These are phyloP conservation scores for Skeletonema marinoi DNA, from an alignment of 108 stramenopile genomes.

Conservation along the genomic window DNA sequence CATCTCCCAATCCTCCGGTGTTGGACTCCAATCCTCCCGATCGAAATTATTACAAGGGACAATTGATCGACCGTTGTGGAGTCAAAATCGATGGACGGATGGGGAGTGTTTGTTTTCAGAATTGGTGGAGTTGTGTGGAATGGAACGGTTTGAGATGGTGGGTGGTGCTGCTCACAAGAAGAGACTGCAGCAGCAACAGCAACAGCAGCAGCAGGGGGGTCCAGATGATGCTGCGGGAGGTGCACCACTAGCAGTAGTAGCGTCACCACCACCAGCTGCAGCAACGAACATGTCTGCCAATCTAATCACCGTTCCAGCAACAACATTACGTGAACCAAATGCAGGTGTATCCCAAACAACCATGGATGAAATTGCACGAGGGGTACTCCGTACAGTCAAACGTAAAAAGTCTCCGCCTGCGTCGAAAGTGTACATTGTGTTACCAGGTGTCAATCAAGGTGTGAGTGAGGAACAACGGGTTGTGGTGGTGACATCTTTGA, in stretches of 20 bases:
- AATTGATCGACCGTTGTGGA: slow-evolving; percentile 42
- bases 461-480: background rate
- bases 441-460: slow-evolving; percentile 1
- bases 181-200: background rate
- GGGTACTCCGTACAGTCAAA: slow-evolving; percentile 23
- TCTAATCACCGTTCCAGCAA: slow-evolving; percentile 40
- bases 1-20: slow-evolving; percentile 22
- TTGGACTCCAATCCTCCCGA: slow-evolving; percentile 27
- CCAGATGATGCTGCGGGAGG: slow-evolving; percentile 6
- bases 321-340: background rate
- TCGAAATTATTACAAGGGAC: slow-evolving; percentile 41
- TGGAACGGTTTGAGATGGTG: slow-evolving; percentile 32
- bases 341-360: slow-evolving; percentile 26
- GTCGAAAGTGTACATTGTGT: slow-evolving; percentile 8
- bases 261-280: background rate
- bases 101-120: slow-evolving; percentile 46
- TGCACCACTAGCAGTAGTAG: background rate
- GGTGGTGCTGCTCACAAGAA: background rate
- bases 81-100: slow-evolving; percentile 48
- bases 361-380: slow-evolving; percentile 35
- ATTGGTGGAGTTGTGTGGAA: slow-evolving; percentile 21
- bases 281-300: slow-evolving; percentile 31
- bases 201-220: background rate
- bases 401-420: slow-evolving; percentile 15
- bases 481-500: slow-evolving; percentile 9